Conservation (phyloP, 306 rosid genomes). For the Acacia crassicarpa region DNA sequence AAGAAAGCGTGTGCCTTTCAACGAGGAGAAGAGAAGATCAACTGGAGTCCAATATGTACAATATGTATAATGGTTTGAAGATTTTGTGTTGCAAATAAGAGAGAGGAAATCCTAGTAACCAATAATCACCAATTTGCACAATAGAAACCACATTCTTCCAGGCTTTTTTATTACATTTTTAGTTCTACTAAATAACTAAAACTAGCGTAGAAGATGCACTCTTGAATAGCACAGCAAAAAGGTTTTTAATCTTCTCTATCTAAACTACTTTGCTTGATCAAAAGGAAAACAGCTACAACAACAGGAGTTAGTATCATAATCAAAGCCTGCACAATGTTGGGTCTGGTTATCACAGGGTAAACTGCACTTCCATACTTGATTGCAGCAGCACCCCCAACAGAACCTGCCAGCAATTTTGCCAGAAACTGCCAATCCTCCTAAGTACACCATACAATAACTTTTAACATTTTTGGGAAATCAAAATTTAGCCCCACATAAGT, state of each 20-base stretch:
- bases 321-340: slow-evolving; percentile 67
- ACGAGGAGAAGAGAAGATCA: not conserved
- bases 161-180: not conserved
- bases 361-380: slow-evolving; percentile 76
- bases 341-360: slow-evolving; percentile 72
- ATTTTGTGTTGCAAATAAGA: not conserved
- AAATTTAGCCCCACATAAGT: not conserved
- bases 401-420: slow-evolving; percentile 51
- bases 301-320: slow-evolving; percentile 58
- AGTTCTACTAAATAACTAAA: not conserved
- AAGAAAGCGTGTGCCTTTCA: not conserved
- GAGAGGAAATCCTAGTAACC: not conserved
- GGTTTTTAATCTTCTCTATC: slow-evolving; percentile 13
- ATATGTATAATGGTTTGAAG: not conserved
- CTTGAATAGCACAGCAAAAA: not conserved
- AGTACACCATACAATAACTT: not conserved
- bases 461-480: not conserved
- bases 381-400: slow-evolving; percentile 56
- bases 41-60: not conserved
- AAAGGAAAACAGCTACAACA: slow-evolving; percentile 54
- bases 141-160: not conserved
- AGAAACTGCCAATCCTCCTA: slow-evolving; percentile 66
- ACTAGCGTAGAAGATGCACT: not conserved
- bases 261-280: slow-evolving; percentile 54
- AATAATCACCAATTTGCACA: not conserved